Base-by-base conservation (phyloP, 306 rosid species). In the Elaeagnus macrophylla region DNA sequence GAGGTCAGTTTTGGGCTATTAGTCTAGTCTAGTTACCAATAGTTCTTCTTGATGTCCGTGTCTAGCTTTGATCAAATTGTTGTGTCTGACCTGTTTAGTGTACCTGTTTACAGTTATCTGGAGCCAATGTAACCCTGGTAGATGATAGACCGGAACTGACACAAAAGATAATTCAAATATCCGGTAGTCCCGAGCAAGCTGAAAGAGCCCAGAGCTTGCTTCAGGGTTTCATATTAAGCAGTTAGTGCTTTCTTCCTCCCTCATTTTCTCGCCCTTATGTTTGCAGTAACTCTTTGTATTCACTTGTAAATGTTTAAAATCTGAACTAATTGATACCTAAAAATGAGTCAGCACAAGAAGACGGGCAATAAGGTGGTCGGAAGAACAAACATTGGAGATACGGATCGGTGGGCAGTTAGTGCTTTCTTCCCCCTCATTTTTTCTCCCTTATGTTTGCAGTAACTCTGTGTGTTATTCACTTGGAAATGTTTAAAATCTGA, bases 181-280 rank as follows among this genome's bases (percentile, higher is more conserved):
- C 99, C 5, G 96, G 99, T 10, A 79, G 94, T 25, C 99, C 89
- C 15, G 99, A 93, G 71, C 99, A 87, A 77, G 91, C 94, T 5
- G 96, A 93, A 75, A 77, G 95, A 77, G 99, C 94, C 42, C 99
- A 93, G 76, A 88, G 96, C 86, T 77, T 93, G 79, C 86, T 93
- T 67, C 99, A 87, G 61, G 99, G 99, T 53, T 87, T 93, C 71
- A 87, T 93, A 61, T 77, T 93, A 73, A 93, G 99, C 90, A 75
- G 99, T 88, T 71, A 80, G 95, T 65, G 32, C 65, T 59, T 65
- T 62, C 54, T 11, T 44, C 61, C 42, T 12, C 49, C 20, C 13
- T 56, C 19, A 36, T 42, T 75, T 2, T 41, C 47, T 43, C 15
- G 12, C 15, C n/a, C 13, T 12, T n/a, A n/a, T n/a, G n/a, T n/a